Evolutionary conservation across 2,329 filamentous ascomycete genomes (phyloP).

Genomic region (Stemphylium vesicarium): DNA sequence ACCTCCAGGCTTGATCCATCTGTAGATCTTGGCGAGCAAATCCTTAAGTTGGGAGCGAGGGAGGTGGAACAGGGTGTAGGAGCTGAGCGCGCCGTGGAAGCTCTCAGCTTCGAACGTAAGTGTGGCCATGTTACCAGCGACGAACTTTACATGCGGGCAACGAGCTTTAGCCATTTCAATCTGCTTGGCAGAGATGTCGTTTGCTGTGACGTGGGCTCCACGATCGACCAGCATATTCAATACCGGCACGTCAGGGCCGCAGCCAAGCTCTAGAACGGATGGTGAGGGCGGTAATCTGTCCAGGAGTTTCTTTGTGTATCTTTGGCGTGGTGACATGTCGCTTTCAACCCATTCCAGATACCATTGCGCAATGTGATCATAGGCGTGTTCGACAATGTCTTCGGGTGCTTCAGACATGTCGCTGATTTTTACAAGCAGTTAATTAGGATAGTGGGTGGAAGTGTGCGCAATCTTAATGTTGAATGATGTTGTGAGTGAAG

Average conservation of each 20-base stretch:
- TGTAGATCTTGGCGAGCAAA: slow-evolving; percentile 51
- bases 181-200: slow-evolving; percentile 50
- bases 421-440: neutral
- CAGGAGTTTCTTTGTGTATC: slow-evolving; percentile 6
- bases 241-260: slow-evolving; percentile 21
- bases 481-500: neutral
- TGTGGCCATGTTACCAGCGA: slow-evolving; percentile 49
- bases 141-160: slow-evolving; percentile 18
- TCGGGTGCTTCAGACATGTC: slow-evolving; percentile 9
- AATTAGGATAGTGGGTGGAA: neutral
- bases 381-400: slow-evolving; percentile 7
- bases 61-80: slow-evolving; percentile 62
- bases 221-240: slow-evolving; percentile 15
- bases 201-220: slow-evolving; percentile 39
- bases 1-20: slow-evolving; percentile 59
- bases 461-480: neutral
- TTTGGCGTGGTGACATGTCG: slow-evolving; percentile 8
- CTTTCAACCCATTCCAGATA: slow-evolving; percentile 12
- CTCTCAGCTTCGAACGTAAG: slow-evolving; percentile 38
- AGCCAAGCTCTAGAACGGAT: slow-evolving; percentile 18
- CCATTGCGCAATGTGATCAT: slow-evolving; percentile 13
- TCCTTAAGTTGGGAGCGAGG: slow-evolving; percentile 55
- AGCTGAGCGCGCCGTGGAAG: slow-evolving; percentile 56
- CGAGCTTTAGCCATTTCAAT: slow-evolving; percentile 36
- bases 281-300: neutral